phyloP scores from a whole-genome alignment of 352 stramenopile species.

The Globisporangium paddicum region DNA sequence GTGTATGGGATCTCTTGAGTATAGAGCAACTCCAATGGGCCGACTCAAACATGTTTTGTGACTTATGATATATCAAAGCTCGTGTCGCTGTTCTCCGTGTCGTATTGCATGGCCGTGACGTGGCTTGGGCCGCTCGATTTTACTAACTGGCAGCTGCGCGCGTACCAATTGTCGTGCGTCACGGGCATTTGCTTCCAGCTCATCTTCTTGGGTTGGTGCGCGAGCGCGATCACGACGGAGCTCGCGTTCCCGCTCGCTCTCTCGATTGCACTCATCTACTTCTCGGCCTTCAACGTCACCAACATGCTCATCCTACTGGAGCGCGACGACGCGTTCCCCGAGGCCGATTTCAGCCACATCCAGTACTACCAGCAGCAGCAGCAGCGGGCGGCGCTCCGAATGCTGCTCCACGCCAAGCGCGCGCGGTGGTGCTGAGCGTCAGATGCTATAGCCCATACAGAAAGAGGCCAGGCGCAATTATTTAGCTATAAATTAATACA shows the following conservation, averaged over 20 bases:
- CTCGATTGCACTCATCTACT: constrained; percentile 27
- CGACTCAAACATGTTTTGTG: background rate
- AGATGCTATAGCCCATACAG: background rate
- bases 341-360: background rate
- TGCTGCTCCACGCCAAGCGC: constrained; percentile 15
- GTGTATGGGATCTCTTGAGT: background rate
- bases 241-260: constrained; percentile 32
- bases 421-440: constrained; percentile 20
- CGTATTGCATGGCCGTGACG: constrained; percentile 31
- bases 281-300: constrained; percentile 48
- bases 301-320: constrained; percentile 57
- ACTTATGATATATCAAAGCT: too few species aligned
- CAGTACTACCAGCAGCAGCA: background rate
- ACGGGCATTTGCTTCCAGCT: constrained; percentile 29
- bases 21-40: too few species aligned
- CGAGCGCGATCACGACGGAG: constrained; percentile 19
- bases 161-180: constrained; percentile 31
- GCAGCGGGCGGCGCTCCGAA: background rate
- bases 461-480: background rate
- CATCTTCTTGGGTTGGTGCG: constrained; percentile 30
- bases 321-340: constrained; percentile 18
- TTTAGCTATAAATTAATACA: constrained; percentile 5
- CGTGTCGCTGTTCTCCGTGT: constrained; percentile 43
- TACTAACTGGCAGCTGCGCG: constrained; percentile 39
- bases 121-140: constrained; percentile 55